Evolutionary conservation across 1,284 basidiomycete genomes (phyloP).

Genomic region (Kwoniella shivajii): DNA sequence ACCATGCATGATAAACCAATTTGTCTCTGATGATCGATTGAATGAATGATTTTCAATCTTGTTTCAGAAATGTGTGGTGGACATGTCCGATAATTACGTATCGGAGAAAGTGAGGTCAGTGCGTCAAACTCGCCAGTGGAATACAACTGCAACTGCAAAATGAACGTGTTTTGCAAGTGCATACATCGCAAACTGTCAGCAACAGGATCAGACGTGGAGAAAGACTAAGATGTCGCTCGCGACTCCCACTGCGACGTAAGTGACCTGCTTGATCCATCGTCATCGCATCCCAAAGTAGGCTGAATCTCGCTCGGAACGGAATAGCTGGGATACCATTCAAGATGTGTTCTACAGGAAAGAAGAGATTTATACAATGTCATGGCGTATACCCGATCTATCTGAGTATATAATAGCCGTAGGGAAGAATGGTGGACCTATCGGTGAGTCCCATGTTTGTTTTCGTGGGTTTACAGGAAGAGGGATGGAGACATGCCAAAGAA

Average conservation of each 20-base stretch:
- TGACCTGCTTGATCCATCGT: neutral
- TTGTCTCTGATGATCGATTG: no score
- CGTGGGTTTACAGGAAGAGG: no score
- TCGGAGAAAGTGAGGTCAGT: neutral
- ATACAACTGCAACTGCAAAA: no score
- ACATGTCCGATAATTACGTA: neutral
- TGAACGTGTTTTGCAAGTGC: no score
- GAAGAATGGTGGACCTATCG: slow-evolving; percentile 83
- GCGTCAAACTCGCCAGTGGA: no score
- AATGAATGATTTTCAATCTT: no score
- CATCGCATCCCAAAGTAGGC: neutral
- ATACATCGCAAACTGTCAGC: neutral
- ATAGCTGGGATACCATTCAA: slow-evolving; percentile 55
- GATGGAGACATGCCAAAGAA: no score
- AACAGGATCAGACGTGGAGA: neutral
- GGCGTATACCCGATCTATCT: slow-evolving; percentile 74
- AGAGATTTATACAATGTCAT: slow-evolving; percentile 80
- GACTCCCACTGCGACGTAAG: slow-evolving; percentile 20
- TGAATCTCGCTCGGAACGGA: neutral
- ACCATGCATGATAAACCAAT: slow-evolving; percentile 15
- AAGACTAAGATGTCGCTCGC: neutral
- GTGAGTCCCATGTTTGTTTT: slow-evolving; percentile 57
- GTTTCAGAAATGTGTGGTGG: no score
- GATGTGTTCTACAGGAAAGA: slow-evolving; percentile 63
- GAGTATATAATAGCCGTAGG: slow-evolving; percentile 82